phyloP scores from a whole-genome alignment of 2,329 filamentous ascomycete genomes.

The Ramularia endophylla region DNA sequence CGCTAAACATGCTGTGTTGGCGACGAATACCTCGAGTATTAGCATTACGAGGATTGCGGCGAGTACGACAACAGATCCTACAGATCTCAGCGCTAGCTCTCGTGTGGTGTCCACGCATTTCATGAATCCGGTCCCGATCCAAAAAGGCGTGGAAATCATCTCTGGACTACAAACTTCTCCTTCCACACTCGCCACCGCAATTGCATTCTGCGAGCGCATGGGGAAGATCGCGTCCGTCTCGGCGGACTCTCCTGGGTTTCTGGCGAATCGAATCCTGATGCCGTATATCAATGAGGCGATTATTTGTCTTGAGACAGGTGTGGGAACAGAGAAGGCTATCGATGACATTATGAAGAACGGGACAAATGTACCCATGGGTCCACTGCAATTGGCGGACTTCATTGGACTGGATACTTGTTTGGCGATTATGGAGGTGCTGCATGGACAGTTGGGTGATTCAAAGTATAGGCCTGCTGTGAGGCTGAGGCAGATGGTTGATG shows the following conservation, averaged over 20 bases:
- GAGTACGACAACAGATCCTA: conserved; percentile 69
- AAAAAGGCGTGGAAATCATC: conserved; percentile 98
- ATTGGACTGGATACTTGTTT: conserved; percentile 95
- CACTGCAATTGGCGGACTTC: conserved; percentile 88
- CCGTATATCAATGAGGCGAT: conserved; percentile 99
- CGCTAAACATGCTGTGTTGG: conserved; percentile 78
- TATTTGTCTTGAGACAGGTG: conserved; percentile 88
- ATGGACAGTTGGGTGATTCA: conserved; percentile 85
- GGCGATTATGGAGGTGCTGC: conserved; percentile 92
- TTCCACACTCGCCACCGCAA: conserved; percentile 71
- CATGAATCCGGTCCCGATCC: conserved; percentile 97
- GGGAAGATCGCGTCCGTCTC: conserved; percentile 86
- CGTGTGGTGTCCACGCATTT: conserved; percentile 95
- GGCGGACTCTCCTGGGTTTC: conserved; percentile 85
- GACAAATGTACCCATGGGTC: conserved; percentile 97
- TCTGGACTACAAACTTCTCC: conserved; percentile 84
- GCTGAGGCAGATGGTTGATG: conserved; percentile 92
- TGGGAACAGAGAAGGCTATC: conserved; percentile 85
- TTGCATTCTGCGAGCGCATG: conserved; percentile 85
- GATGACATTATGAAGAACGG: conserved; percentile 99
- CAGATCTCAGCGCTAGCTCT: conserved; percentile 71
- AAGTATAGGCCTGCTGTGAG: conserved; percentile 91
- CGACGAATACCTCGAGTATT: conserved; percentile 98
- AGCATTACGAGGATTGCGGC: conserved; percentile 95
- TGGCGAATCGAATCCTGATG: conserved; percentile 97